Base-by-base conservation (phyloP, 192 early-diverging fungal species). In the Phycomyces nitens region DNA sequence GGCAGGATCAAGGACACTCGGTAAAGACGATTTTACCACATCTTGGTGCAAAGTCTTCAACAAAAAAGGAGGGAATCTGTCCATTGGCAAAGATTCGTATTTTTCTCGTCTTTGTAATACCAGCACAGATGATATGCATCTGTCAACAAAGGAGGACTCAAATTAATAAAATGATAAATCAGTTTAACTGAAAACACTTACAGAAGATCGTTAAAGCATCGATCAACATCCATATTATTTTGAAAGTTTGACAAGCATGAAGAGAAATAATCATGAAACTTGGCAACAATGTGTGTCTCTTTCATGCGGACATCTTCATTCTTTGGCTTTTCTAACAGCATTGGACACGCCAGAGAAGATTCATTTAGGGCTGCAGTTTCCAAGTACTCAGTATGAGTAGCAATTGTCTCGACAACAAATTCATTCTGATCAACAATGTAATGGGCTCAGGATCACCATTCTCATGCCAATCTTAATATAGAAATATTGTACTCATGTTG, bases 401-500 rank as follows among this genome's bases (percentile, higher is more conserved):
- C 53, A 55, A 55, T 55, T 16, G 24, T 55, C 53, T 55, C 24
- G 29, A 27, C 53, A 55, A 24, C 29, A 55, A 55, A 55, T 27
- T 55, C 53, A 55, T 34, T 34, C 29, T 34, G 29, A 34, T 34
- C 29, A 56, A 39, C 43, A 50, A 49, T 60, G 26, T 60, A 50
- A 49, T 60, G 41, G 21, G 41, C 43, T 60, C 43, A 49, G 41
- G 43, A 60, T 42, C 41, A 60, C 43, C 43, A 44, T 60, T 60
- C 43, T 60, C 43, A 49, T 58, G 3, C 11, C 57, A 34, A 58
- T 58, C 57, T 58, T 58, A 34, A 58, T 42, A 58, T 58, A 58
- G 53, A 58, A 58, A 58, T 58, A 43, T 58, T 58, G 57, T 58
- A 58, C 57, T 58, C 58, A 49, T 43, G 43, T 60, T 60, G 58